Base-by-base conservation (phyloP, 495 filamentous ascomycete genomes). In the Friedmanniomyces simplex region DNA sequence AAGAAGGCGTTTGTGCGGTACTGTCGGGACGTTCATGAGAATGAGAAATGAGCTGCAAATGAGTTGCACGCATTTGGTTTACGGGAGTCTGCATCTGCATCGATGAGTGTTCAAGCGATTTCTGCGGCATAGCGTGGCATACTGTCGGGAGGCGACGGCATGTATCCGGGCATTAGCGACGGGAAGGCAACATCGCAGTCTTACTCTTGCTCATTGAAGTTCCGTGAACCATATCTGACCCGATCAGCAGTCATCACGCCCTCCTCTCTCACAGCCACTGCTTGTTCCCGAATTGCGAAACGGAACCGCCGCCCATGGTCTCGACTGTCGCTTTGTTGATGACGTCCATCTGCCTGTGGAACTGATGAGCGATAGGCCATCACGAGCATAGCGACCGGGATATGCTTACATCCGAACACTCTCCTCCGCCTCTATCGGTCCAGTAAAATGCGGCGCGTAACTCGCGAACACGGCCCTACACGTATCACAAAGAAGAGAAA, bases 1-100 rank as follows among this genome's bases (percentile, higher is more conserved):
- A 98, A 96, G 74, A 98, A 98, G 74, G 81, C 82, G 21, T 98
- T 98, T 74, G 91, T 95, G 52, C 94, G 89, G 71, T 96, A 90
- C 68, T 83, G 95, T 72, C 88, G 88, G 59, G 82, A 90, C 65
- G 69, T 89, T 36, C 86, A 91, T 63, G 68, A 52, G 43, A 52
- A 52, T 32, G 25, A 36, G 26, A 24, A 36, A 52, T 43, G 39
- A 43, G 2, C 39, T 20, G 18, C 14, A 2, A 43, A 43, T 13
- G 39, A 43, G 5, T 43, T 43, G 39, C 39, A n/a, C n/a, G n/a
- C n/a, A 43, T 43, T 43, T 32, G 4, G 10, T 3, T 10, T 32
- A 10, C 28, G 28, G 28, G 28, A n/a, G n/a, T n/a, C n/a, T 32
- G 28, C 10, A 4, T 32, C 4, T 32, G 28, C 18, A 43, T 16